phyloP scores from a whole-genome alignment of 495 filamentous ascomycete genomes.

The Neurospora cerealis region DNA sequence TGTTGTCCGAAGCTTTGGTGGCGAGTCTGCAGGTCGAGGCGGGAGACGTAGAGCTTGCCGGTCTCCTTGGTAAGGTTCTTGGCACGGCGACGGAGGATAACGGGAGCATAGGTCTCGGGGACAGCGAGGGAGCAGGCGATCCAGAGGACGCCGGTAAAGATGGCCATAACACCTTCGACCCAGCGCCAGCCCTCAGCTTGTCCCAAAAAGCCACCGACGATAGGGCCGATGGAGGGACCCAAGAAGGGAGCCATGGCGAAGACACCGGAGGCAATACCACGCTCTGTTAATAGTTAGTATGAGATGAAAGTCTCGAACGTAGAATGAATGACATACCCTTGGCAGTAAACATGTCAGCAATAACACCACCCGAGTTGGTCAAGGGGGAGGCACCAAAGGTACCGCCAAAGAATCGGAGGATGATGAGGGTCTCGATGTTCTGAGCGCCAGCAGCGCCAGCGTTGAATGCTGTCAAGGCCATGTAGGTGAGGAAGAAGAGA shows the following conservation, averaged over 20 bases:
- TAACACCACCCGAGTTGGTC: slow-evolving; percentile 65
- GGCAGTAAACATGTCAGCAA: slow-evolving; percentile 63
- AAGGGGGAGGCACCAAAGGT: slow-evolving; percentile 67
- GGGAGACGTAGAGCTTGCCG: slow-evolving; percentile 49
- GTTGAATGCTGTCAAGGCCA: slow-evolving; percentile 58
- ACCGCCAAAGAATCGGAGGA: slow-evolving; percentile 71
- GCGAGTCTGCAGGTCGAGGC: slow-evolving; percentile 48
- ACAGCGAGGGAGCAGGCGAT: slow-evolving; percentile 53
- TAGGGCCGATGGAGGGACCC: slow-evolving; percentile 52
- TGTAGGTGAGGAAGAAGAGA: slow-evolving; percentile 55
- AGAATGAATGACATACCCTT: slow-evolving; percentile 7
- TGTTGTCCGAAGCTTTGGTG: slow-evolving; percentile 35
- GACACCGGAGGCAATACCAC: slow-evolving; percentile 53
- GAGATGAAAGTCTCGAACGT: not conserved
- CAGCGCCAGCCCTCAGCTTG: slow-evolving; percentile 49
- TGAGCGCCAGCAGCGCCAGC: slow-evolving; percentile 51
- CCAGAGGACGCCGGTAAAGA: slow-evolving; percentile 61
- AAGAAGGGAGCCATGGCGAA: slow-evolving; percentile 62
- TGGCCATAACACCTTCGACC: slow-evolving; percentile 54
- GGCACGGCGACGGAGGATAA: slow-evolving; percentile 64
- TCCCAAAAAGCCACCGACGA: slow-evolving; percentile 51
- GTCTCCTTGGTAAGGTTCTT: slow-evolving; percentile 54
- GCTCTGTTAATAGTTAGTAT: slow-evolving; percentile 26
- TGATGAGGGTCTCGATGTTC: slow-evolving; percentile 55
- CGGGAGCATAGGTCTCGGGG: slow-evolving; percentile 73